A percentile compares a stretch with the other conserved stretches of the same genome.
Evolutionary conservation across 148 eudicot species (phyloP).

Genomic region (Polygonum maritimum): DNA sequence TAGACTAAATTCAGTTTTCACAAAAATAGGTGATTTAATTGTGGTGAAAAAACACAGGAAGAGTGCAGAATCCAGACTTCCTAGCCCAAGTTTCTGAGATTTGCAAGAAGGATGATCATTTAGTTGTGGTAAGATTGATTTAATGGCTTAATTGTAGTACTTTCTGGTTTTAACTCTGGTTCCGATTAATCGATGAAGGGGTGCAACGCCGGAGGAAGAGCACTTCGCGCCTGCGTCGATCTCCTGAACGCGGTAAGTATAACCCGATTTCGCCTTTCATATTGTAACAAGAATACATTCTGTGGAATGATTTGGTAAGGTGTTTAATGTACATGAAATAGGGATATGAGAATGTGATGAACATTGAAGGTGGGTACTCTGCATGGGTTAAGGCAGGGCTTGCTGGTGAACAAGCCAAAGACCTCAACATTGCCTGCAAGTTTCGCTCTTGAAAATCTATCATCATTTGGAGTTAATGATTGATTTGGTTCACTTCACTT

Average conservation of each 20-base stretch:
- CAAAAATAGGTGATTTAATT: background rate
- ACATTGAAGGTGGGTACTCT: conserved; percentile 49
- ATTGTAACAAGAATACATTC: background rate
- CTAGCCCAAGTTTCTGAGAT: conserved; percentile 32
- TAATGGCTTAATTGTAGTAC: too few species aligned
- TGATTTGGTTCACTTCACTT: background rate
- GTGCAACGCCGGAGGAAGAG: conserved; percentile 30
- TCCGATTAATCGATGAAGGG: conserved; percentile 15
- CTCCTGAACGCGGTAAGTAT: conserved; percentile 21
- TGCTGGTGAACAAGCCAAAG: conserved; percentile 25
- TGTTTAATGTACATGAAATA: background rate
- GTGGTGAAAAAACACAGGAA: background rate
- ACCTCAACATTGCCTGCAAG: conserved; percentile 23
- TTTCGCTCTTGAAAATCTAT: conserved; percentile 15
- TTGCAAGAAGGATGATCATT: conserved; percentile 39
- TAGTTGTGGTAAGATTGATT: conserved; percentile 44
- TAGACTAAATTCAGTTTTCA: too few species aligned
- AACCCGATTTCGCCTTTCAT: background rate
- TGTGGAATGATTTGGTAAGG: background rate
- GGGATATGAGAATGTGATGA: conserved; percentile 47
- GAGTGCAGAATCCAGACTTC: conserved; percentile 44
- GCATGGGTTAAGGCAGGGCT: conserved; percentile 50
- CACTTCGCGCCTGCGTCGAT: conserved; percentile 21
- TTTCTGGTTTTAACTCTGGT: background rate
- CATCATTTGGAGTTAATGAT: background rate